phyloP scores from a whole-genome alignment of 257 asterid species.

The Solanum tarapatanum region DNA sequence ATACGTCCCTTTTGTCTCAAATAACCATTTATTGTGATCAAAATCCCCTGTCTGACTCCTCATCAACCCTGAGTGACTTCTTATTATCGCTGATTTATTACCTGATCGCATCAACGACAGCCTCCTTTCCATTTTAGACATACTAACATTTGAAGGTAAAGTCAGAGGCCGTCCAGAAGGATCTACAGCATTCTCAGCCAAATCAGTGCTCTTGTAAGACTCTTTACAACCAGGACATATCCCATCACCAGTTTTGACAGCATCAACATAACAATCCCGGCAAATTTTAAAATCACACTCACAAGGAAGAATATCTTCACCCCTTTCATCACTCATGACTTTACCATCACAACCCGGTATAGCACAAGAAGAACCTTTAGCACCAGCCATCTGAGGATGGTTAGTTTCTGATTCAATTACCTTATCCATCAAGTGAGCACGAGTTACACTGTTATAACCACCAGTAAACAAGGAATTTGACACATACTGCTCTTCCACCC shows the following conservation, averaged over 20 bases:
- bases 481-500: slow-evolving; percentile 89
- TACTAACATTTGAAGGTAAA: slow-evolving; percentile 48
- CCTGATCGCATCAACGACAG: slow-evolving; percentile 67
- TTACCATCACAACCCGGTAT: slow-evolving; percentile 82
- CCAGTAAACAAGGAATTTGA: slow-evolving; percentile 84
- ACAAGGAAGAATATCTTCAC: slow-evolving; percentile 75
- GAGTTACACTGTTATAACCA: slow-evolving; percentile 72
- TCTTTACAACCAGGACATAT: slow-evolving; percentile 92
- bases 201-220: slow-evolving; percentile 54
- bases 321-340: slow-evolving; percentile 81
- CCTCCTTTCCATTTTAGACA: slow-evolving; percentile 81
- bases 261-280: slow-evolving; percentile 67
- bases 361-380: slow-evolving; percentile 77
- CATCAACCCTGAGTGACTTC: slow-evolving; percentile 58
- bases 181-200: slow-evolving; percentile 29
- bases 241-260: slow-evolving; percentile 68
- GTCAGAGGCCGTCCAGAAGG: slow-evolving; percentile 36
- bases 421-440: slow-evolving; percentile 96
- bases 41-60: slow-evolving; percentile 82
- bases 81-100: slow-evolving; percentile 40
- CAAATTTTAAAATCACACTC: slow-evolving; percentile 91
- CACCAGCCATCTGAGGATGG: slow-evolving; percentile 95
- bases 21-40: slow-evolving; percentile 75
- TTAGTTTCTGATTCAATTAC: slow-evolving; percentile 77
- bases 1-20: slow-evolving; percentile 81